Percentiles rank a stretch among this genome's conserved stretches.
Conservation (phyloP, 768 basidiomycete genomes). For the Suillus occidentalis region DNA sequence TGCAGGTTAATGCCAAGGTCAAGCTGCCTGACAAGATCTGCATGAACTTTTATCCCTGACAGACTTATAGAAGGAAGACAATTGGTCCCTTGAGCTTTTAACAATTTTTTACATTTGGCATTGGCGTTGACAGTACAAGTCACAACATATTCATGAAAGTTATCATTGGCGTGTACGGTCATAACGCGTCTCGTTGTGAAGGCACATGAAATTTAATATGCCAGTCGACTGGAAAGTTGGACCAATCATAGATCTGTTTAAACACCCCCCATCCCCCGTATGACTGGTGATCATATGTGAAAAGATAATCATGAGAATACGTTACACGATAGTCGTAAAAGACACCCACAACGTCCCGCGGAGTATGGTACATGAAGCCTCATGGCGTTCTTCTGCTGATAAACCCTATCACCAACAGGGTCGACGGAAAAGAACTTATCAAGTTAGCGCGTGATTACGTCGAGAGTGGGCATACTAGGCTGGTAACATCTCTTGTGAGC, state of each 20-base stretch:
- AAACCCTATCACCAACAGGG: not conserved
- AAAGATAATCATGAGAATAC: slow-evolving; percentile 1
- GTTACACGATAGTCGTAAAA: not conserved
- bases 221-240: not conserved
- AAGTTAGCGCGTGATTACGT: not conserved
- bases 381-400: not conserved
- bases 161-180: not conserved
- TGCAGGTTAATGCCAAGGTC: not conserved
- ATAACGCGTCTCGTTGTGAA: not conserved
- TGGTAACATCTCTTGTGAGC: not conserved
- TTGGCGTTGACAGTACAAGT: not conserved
- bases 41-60: not conserved
- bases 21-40: not conserved
- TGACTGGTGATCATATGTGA: not conserved
- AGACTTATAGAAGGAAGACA: not conserved
- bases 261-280: not conserved
- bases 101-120: not conserved
- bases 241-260: not conserved
- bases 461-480: not conserved
- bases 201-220: slow-evolving; percentile 1
- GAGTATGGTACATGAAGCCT: not conserved
- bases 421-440: not conserved
- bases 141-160: not conserved
- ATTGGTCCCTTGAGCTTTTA: not conserved
- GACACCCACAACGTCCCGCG: not conserved